Evolutionary conservation across 495 filamentous ascomycete species (phyloP), one percentile per base, ranked within the genome.

Genomic region (Tuber brumale): DNA sequence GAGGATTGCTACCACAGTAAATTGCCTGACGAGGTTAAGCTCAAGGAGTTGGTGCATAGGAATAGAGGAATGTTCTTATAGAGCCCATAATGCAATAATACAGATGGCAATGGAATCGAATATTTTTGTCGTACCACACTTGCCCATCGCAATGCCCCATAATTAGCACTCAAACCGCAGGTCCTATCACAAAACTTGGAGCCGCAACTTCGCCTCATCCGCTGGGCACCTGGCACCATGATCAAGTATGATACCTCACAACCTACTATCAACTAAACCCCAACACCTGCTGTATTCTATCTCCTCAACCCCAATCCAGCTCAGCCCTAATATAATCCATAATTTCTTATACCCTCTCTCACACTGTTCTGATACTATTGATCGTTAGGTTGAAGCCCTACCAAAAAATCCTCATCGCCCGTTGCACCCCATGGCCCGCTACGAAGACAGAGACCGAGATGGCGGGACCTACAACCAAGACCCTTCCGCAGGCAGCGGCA

Each of bases 391-490:
- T 66, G 14, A 66, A 66, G 57, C 10, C 57, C 57, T 35, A 35
- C 12, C 27, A 14, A 4, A 12, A 3, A 35, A 16, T 12, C 57
- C 57, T 16, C 57, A 66, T 66, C 57, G 27, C 27, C 57, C 12
- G 57, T 66, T 66, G 27, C 57, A 35, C 57, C 31, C 42, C 72
- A 73, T 78, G 76, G 73, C 48, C 66, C 71, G 70, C 80, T 85
- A 81, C 43, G 79, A 81, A 76, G 84, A 85, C 27, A 79, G 84
- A 48, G 84, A 85, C 69, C 81, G 79, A 44, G 81, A 83, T 51
- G 69, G 77, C 4, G 77, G 76, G 77, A 69, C 74, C 41, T 80
- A 81, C 69, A 71, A 77, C 31, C 76, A 72, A 12, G 76, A 77
- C 31, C 81, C 78, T 72, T 61, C 51, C 27, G 27, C 27, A 27